These are phyloP conservation scores for Claviceps africana DNA, from an alignment of 2,329 filamentous ascomycete species.

Conservation along the genomic window DNA sequence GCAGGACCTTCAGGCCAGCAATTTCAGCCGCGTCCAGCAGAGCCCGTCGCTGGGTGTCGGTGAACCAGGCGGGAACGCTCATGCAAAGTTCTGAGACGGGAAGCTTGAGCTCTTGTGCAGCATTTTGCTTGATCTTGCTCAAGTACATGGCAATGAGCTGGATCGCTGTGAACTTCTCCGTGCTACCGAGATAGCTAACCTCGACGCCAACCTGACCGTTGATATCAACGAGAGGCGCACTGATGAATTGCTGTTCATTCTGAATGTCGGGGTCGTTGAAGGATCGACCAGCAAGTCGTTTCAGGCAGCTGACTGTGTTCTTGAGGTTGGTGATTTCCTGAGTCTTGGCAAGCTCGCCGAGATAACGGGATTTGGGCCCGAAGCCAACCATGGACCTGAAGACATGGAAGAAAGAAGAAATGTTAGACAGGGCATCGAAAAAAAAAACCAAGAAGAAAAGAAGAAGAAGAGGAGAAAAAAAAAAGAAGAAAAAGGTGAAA, in stretches of 20 bases:
- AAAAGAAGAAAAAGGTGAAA: too few relatives aligned
- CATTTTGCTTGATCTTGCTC: slow-evolving; percentile 83
- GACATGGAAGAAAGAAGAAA: not conserved
- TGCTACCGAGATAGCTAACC: slow-evolving; percentile 85
- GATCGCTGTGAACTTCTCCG: slow-evolving; percentile 86
- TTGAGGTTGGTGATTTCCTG: slow-evolving; percentile 99
- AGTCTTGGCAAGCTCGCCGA: slow-evolving; percentile 92
- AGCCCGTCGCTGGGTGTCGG: slow-evolving; percentile 77
- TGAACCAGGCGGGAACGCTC: slow-evolving; percentile 94
- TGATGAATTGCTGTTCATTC: slow-evolving; percentile 84
- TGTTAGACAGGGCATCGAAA: not conserved
- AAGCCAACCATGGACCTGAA: slow-evolving; percentile 83
- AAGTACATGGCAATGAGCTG: slow-evolving; percentile 93
- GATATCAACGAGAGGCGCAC: slow-evolving; percentile 73
- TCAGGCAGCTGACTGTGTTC: slow-evolving; percentile 89
- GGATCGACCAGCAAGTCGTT: slow-evolving; percentile 78
- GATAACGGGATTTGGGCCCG: slow-evolving; percentile 81
- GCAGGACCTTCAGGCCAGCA: slow-evolving; percentile 79
- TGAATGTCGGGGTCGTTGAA: slow-evolving; percentile 84
- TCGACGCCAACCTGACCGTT: slow-evolving; percentile 91
- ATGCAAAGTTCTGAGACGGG: slow-evolving; percentile 88
- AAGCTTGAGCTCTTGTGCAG: slow-evolving; percentile 73
- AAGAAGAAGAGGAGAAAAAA: too few relatives aligned
- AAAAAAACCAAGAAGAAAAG: too few relatives aligned
- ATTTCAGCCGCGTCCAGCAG: slow-evolving; percentile 88